Evolutionary conservation across 495 filamentous ascomycete species (phyloP), one percentile per base, ranked within the genome.

Genomic region (Sporormia fimetaria): DNA sequence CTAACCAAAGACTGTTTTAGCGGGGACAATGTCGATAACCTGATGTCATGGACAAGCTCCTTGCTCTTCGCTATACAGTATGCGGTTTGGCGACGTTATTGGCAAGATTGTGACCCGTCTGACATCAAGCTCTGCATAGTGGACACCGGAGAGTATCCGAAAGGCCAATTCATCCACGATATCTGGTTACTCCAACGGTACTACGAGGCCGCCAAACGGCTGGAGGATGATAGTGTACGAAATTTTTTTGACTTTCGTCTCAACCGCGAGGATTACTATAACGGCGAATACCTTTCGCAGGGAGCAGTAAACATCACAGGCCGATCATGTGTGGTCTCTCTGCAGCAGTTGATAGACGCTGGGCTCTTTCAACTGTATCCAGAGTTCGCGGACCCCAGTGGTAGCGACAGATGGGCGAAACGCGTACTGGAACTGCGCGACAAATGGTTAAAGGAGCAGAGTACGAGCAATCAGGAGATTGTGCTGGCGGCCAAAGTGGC

Each of bases 21-120:
- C 3, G 21, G 33, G 10, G 30, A 22, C 2, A 9, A 37, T 6
- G 35, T 48, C 1, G 54, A 58, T 33, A 59, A 61, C 36, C 56
- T 64, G 11, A 53, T 63, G 14, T 59, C 58, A 11, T 64, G 58
- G 62, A 62, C 57, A 9, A 64, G 62, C 37, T 64, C 62, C 4
- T 41, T 63, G 2, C 52, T 62, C 3, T 58, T 60, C 34, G 58
- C 60, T 14, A 45, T 65, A 27, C 55, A 60, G 32, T 63, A 60
- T 35, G 54, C 57, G 21, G 43, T 58, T 28, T 63, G 17, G 29
- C 34, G 39, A 38, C 2, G 37, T 47, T 14, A 28, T 31, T 22
- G 34, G 58, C 7, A 35, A 35, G 4, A 21, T 4, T 7, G 23
- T 27, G 6, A 4, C 17, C 11, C 10, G 15, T 40, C 26, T 1